Base-by-base conservation (phyloP, 768 basidiomycete species). In the Pholiota microspora region DNA sequence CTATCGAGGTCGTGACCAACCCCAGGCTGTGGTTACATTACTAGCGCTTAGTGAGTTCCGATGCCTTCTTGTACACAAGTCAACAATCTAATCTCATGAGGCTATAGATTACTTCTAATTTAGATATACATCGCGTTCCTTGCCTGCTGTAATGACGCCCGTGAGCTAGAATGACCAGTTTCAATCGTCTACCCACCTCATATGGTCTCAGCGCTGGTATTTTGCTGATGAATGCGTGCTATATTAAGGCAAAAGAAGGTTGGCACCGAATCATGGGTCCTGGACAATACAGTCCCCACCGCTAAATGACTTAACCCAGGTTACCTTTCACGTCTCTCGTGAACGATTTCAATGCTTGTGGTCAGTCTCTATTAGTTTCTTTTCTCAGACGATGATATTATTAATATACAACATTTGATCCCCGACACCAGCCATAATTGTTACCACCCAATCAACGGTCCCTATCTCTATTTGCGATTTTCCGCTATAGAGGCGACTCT, bases 31-130 rank as follows among this genome's bases (percentile, higher is more conserved):
- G 51, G 34, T 36, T 35, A 53, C 29, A 45, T 45, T 23, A 28
- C 31, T 49, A 48, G 46, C 51, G 50, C 54, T 34, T 55, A 55
- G 61, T 62, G 54, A 55, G 61, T 59, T 23, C 50, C 45, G 45
- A 46, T 54, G 34, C 16, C 46, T 52, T 44, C 49, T 38, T 53
- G n/a, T 45, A 48, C 46, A 36, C 46, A 38, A 47, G 15, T 13
- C 29, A 31, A 12, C 24, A 4, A 49, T 38, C 47, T 59, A 54
- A 57, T 51, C 51, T 28, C 36, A 7, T 16, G 23, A 28, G 12
- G 25, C 23, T 54, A 28, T 52, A 56, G 54, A 56, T 55, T 53
- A 58, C 38, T 44, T 54, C 51, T 58, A 62, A 53, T 55, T 50
- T 58, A 55, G 45, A 51, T 46, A 32, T 49, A 42, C 42, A 56